Evolutionary conservation across 495 filamentous ascomycete species (phyloP).

Genomic region (Penicillium coprophilum): DNA sequence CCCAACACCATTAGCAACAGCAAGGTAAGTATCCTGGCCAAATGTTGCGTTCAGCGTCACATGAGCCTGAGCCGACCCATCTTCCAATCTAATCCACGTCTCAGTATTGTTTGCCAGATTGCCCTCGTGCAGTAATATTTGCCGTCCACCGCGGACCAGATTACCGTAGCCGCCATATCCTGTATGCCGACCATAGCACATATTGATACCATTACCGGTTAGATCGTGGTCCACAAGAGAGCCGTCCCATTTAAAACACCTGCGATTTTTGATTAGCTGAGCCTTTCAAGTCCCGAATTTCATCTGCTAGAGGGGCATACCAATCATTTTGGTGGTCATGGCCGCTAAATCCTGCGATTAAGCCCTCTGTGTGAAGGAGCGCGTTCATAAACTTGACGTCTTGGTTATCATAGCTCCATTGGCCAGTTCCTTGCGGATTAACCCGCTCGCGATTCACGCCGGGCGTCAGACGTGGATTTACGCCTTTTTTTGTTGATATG

Average conservation of each 20-base stretch:
- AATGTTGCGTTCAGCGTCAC: conserved; percentile 71
- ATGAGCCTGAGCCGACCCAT: conserved; percentile 51
- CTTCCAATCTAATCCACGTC: conserved; percentile 68
- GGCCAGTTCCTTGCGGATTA: conserved; percentile 27
- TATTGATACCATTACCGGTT: conserved; percentile 41
- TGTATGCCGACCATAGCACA: conserved; percentile 70
- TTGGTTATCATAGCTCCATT: conserved; percentile 42
- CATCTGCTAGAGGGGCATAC: conserved; percentile 32
- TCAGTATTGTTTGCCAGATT: conserved; percentile 41
- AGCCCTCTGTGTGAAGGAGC: conserved; percentile 51
- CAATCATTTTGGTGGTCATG: conserved; percentile 73
- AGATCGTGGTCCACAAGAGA: conserved; percentile 30
- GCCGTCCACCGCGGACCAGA: conserved; percentile 60
- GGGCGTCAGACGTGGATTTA: conserved; percentile 47
- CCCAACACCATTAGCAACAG: neutral
- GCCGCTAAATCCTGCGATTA: conserved; percentile 65
- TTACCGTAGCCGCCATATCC: conserved; percentile 73
- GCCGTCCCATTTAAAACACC: conserved; percentile 44
- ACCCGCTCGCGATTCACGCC: conserved; percentile 63
- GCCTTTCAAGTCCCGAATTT: neutral
- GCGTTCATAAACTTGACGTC: conserved; percentile 67
- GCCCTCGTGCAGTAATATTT: conserved; percentile 51
- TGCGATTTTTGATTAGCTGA: neutral
- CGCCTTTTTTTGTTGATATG: conserved; percentile 46
- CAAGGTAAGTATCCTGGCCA: conserved; percentile 48